These are phyloP conservation scores for Scenedesmus sp. DNA, from an alignment of 163 green algal genomes.

Conservation along the genomic window DNA sequence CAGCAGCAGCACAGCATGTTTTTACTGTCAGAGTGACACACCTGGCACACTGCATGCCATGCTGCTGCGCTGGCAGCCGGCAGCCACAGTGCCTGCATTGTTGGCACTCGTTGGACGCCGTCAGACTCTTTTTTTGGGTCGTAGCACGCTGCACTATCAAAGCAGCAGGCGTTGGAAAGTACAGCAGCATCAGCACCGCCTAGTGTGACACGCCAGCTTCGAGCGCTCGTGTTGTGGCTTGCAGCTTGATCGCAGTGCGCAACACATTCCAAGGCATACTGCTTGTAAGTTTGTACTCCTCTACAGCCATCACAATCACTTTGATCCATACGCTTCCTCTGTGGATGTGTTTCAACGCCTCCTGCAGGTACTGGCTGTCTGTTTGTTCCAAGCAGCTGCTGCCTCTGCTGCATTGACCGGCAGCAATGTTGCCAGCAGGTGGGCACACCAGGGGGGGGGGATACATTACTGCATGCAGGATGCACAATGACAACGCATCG, in stretches of 20 bases:
- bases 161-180: too few relatives aligned
- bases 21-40: background rate
- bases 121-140: too few relatives aligned
- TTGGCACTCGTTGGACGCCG: background rate
- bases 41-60: background rate
- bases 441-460: background rate
- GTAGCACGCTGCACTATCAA: too few relatives aligned
- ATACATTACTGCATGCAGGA: background rate
- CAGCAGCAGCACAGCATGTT: background rate
- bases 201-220: background rate
- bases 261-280: too few relatives aligned
- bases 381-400: conserved; percentile 16
- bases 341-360: too few relatives aligned
- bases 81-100: background rate
- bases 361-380: conserved; percentile 19
- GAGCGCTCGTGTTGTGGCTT: too few relatives aligned
- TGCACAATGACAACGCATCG: background rate
- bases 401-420: background rate
- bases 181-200: background rate
- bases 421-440: background rate
- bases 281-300: too few relatives aligned
- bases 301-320: too few relatives aligned
- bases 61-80: background rate
- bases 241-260: too few relatives aligned
- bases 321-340: too few relatives aligned